These are phyloP conservation scores for Aspergillus fischeri DNA, from an alignment of 2,329 filamentous ascomycete species.

Conservation along the genomic window DNA sequence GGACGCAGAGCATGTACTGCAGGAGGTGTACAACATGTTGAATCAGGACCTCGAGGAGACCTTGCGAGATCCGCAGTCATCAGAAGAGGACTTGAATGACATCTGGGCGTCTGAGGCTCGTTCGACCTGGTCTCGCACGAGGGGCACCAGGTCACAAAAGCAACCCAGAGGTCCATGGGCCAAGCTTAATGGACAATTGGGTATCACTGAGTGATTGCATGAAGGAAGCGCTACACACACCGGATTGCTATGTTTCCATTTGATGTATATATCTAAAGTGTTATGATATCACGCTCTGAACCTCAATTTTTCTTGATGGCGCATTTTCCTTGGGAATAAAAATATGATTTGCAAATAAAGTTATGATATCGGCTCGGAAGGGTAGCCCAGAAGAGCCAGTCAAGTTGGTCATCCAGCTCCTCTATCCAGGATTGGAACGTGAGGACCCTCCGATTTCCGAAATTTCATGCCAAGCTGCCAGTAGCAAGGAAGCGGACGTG, in stretches of 20 bases:
- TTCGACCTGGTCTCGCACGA: slow-evolving; percentile 16
- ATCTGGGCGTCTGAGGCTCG: slow-evolving; percentile 31
- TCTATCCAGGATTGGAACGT: background rate
- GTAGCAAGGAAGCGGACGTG: background rate
- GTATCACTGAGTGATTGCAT: slow-evolving; percentile 14
- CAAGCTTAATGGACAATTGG: slow-evolving; percentile 33
- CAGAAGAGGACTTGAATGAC: slow-evolving; percentile 20
- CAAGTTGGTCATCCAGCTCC: background rate
- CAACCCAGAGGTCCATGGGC: slow-evolving; percentile 34
- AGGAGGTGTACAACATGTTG: slow-evolving; percentile 30
- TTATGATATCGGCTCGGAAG: background rate
- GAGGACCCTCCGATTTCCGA: slow-evolving; percentile 1
- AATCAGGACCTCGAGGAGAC: slow-evolving; percentile 31
- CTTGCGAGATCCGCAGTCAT: slow-evolving; percentile 11
- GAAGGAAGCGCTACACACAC: background rate
- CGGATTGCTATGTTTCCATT: background rate
- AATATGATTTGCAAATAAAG: slow-evolving; percentile 1
- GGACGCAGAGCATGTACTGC: slow-evolving; percentile 27
- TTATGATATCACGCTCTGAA: background rate
- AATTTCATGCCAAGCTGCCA: background rate
- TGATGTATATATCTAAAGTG: background rate
- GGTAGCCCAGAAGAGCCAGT: background rate
- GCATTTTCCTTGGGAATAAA: background rate
- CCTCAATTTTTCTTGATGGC: background rate
- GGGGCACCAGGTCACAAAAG: slow-evolving; percentile 17